Percentiles rank a stretch among this genome's conserved stretches.
These are phyloP conservation scores for Phytophthora palmivora DNA, from an alignment of 352 stramenopile genomes.

Conservation along the genomic window DNA sequence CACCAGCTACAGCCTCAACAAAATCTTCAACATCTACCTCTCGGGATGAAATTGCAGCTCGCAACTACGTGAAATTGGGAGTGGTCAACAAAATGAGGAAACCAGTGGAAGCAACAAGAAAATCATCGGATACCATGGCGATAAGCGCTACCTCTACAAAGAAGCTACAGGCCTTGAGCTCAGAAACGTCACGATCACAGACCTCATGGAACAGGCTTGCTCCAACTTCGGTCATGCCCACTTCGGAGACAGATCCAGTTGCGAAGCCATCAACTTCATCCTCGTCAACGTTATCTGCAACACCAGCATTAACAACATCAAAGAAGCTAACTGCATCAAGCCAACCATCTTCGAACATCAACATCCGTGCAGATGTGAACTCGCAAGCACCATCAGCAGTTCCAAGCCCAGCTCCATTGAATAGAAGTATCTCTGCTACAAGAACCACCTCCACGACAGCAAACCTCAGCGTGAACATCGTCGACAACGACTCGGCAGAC, in stretches of 20 bases:
- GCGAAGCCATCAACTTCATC: background rate
- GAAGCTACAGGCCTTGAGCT: background rate
- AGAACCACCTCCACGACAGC: background rate
- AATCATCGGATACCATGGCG: background rate
- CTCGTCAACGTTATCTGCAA: background rate
- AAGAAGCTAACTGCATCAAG: background rate
- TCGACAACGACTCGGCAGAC: conserved; percentile 6
- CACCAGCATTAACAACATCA: background rate
- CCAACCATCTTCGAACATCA: background rate
- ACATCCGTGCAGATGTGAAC: background rate
- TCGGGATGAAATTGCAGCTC: background rate
- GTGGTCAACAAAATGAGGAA: background rate
- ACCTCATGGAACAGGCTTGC: background rate
- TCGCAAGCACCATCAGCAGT: background rate
- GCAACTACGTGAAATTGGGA: background rate
- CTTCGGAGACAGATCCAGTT: background rate
- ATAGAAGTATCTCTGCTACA: background rate
- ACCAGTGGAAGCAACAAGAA: background rate
- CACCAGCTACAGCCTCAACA: background rate
- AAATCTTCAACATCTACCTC: background rate
- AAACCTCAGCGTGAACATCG: conserved; percentile 2
- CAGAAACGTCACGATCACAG: conserved; percentile 3
- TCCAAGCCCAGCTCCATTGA: background rate
- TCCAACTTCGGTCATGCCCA: background rate
- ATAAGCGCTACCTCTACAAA: background rate